phyloP scores from a whole-genome alignment of 1,284 basidiomycete genomes.

The Tetrapyrgos nigripes region DNA sequence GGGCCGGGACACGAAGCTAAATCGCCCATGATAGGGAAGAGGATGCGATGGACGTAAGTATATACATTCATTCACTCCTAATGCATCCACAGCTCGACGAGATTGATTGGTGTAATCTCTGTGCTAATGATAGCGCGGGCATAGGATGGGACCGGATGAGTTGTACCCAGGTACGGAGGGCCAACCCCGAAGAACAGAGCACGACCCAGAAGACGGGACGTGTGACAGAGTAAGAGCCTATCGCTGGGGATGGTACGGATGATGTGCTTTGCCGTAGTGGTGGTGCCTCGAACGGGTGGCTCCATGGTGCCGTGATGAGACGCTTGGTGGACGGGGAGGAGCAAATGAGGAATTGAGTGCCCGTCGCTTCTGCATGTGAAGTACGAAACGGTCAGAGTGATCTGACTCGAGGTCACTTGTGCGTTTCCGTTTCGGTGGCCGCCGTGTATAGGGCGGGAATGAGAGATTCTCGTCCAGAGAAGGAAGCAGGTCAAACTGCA shows the following conservation, averaged over 20 bases:
- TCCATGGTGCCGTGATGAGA: conserved; percentile 9
- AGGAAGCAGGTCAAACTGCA: conserved; percentile 66
- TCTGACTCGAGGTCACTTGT: conserved; percentile 37
- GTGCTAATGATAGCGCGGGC: not conserved
- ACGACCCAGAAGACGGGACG: no score
- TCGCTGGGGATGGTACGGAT: conserved; percentile 13
- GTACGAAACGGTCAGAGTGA: conserved; percentile 21
- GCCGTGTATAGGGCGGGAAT: conserved; percentile 65
- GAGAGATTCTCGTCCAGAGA: conserved; percentile 76
- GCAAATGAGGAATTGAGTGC: not conserved
- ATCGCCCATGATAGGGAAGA: not conserved
- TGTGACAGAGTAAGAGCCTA: not conserved
- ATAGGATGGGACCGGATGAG: not conserved
- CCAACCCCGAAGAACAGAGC: no score
- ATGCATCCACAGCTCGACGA: not conserved
- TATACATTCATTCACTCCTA: not conserved
- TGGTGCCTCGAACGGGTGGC: conserved; percentile 1
- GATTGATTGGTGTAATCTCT: not conserved
- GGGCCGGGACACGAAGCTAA: not conserved
- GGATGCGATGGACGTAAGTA: not conserved
- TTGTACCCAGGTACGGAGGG: not conserved
- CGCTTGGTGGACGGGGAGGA: conserved; percentile 11
- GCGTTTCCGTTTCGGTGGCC: conserved; percentile 62
- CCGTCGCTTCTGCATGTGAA: conserved; percentile 25
- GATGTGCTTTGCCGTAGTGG: not conserved